Evolutionary conservation across 345 rosid genomes (phyloP).

Genomic region (Erucastrum elatum): DNA sequence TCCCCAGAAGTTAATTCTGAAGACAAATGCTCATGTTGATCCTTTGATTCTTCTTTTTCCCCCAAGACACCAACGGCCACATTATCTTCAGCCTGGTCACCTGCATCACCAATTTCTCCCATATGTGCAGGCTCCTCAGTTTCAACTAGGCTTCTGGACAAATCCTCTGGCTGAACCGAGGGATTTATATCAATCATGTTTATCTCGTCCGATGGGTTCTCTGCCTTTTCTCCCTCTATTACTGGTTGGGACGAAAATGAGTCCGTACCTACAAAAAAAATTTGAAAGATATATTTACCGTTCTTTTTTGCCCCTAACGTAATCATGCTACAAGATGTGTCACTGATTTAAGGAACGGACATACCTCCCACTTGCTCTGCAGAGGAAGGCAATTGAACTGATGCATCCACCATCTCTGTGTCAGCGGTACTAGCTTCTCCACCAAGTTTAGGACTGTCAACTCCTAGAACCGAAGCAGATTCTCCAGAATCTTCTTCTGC

Average conservation of each 20-base stretch:
- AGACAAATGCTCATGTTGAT: not conserved
- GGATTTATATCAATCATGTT: not conserved
- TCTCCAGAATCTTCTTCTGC: slow-evolving; percentile 26
- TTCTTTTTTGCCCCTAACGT: not conserved
- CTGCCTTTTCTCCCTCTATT: slow-evolving; percentile 6
- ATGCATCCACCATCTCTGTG: slow-evolving; percentile 30
- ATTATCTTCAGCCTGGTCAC: not conserved
- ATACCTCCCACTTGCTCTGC: slow-evolving; percentile 1
- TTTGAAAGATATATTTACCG: not conserved
- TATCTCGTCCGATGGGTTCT: not conserved
- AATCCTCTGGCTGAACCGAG: not conserved
- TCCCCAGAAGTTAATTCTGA: not conserved
- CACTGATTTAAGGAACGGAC: not conserved
- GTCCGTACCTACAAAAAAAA: slow-evolving; percentile 12
- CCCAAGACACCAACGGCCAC: not conserved
- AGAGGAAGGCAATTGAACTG: not conserved
- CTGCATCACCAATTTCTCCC: not conserved
- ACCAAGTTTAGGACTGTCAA: slow-evolving; percentile 15
- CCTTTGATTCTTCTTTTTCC: not conserved
- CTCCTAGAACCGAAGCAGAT: slow-evolving; percentile 20
- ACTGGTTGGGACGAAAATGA: not conserved
- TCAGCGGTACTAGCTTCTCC: slow-evolving; percentile 9
- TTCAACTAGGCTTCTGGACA: not conserved
- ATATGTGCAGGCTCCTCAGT: not conserved
- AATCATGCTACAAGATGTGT: slow-evolving; percentile 5